Percentiles rank a stretch among this genome's conserved stretches.
Evolutionary conservation across 2,329 filamentous ascomycete species (phyloP).

Genomic region (Madurella mycetomatis): DNA sequence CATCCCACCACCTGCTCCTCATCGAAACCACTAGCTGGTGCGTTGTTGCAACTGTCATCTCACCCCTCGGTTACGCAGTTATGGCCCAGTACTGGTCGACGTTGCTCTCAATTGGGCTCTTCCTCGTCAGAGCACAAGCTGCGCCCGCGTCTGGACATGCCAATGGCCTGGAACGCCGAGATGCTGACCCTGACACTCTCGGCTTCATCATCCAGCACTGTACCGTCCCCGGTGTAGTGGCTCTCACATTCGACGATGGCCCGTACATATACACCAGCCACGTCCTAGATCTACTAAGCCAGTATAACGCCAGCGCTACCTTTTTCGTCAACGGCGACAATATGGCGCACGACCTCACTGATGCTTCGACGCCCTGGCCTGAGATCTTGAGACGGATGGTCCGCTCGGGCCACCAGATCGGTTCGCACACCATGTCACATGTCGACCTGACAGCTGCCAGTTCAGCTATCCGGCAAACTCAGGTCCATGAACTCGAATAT

Average conservation of each 20-base stretch:
- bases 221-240: constrained; percentile 30
- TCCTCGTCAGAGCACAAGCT: constrained; percentile 8
- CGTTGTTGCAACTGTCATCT: background rate
- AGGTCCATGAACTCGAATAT: constrained; percentile 32
- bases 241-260: constrained; percentile 37
- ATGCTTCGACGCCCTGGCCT: constrained; percentile 25
- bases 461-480: constrained; percentile 20
- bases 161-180: background rate
- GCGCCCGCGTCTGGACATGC: background rate
- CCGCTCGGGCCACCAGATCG: constrained; percentile 35
- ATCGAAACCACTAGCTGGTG: background rate
- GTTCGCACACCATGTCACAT: constrained; percentile 36
- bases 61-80: background rate
- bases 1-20: no score
- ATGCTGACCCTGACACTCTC: background rate
- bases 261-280: constrained; percentile 31
- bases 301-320: constrained; percentile 31
- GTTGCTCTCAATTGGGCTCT: constrained; percentile 9
- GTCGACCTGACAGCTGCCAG: constrained; percentile 28
- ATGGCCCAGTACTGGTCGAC: background rate
- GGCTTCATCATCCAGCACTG: constrained; percentile 26
- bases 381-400: constrained; percentile 29
- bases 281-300: constrained; percentile 33
- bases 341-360: constrained; percentile 28
- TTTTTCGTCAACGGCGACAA: constrained; percentile 36